Percentiles rank a stretch among this genome's conserved stretches.
These are phyloP conservation scores for Blastobotrys niveus DNA, from an alignment of 1,139 yeast genomes.

Conservation along the genomic window DNA sequence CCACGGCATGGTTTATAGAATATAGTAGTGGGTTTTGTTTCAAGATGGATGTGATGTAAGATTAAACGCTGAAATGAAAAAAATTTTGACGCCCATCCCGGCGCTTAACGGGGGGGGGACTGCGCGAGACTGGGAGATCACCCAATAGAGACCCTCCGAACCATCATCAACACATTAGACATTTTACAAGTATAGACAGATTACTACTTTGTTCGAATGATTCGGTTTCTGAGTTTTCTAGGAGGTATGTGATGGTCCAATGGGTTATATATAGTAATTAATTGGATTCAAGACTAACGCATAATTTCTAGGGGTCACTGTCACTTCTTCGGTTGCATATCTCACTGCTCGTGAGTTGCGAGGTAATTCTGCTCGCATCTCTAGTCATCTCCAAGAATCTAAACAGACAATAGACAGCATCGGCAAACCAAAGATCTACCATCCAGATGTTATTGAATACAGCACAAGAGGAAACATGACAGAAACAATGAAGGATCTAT, in stretches of 20 bases:
- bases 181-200: too few relatives aligned
- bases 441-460: constrained; percentile 34
- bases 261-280: too few relatives aligned
- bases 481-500: constrained; percentile 71
- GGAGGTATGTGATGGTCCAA: constrained; percentile 47
- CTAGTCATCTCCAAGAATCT: constrained; percentile 46
- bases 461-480: constrained; percentile 42
- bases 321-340: constrained; percentile 61
- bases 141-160: too few relatives aligned
- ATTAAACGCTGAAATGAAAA: too few relatives aligned
- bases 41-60: too few relatives aligned
- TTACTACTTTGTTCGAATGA: too few relatives aligned
- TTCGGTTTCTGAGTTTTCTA: constrained; percentile 65
- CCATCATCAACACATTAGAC: too few relatives aligned
- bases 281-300: background rate
- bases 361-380: constrained; percentile 44
- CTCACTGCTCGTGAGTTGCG: constrained; percentile 57
- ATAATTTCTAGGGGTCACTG: constrained; percentile 47
- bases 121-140: too few relatives aligned
- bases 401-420: constrained; percentile 42
- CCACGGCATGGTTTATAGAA: too few relatives aligned
- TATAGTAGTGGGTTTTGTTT: too few relatives aligned
- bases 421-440: constrained; percentile 33
- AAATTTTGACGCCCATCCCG: too few relatives aligned
- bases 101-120: too few relatives aligned